These are phyloP conservation scores for Fusarium praegraminearum DNA, from an alignment of 2,329 filamentous ascomycete species.

Conservation along the genomic window DNA sequence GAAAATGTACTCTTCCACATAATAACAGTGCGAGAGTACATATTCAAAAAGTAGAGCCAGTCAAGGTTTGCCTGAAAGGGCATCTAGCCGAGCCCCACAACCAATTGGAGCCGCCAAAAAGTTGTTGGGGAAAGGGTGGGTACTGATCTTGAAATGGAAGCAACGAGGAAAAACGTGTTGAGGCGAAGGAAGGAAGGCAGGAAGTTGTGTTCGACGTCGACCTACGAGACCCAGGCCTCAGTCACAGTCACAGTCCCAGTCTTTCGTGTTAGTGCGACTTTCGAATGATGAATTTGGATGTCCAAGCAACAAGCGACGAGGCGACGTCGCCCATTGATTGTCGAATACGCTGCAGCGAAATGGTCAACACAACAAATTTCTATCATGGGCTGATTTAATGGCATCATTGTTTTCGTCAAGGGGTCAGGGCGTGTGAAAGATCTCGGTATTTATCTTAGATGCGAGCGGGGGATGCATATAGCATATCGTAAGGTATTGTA, in stretches of 20 bases:
- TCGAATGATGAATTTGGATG: slow-evolving; percentile 1
- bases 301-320: slow-evolving; percentile 4
- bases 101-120: slow-evolving; percentile 46
- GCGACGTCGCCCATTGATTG: slow-evolving; percentile 34
- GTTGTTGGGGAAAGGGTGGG: slow-evolving; percentile 51
- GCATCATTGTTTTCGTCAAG: slow-evolving; percentile 29
- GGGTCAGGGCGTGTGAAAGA: slow-evolving; percentile 19
- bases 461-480: slow-evolving; percentile 12
- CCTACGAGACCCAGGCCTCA: slow-evolving; percentile 22
- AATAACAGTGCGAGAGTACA: background rate
- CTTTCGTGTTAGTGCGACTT: background rate
- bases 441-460: slow-evolving; percentile 26
- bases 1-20: background rate
- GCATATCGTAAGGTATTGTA: slow-evolving; percentile 5
- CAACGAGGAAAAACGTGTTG: slow-evolving; percentile 41
- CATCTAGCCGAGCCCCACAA: slow-evolving; percentile 19
- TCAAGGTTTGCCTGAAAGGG: slow-evolving; percentile 26
- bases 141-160: slow-evolving; percentile 25
- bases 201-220: slow-evolving; percentile 36
- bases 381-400: slow-evolving; percentile 45
- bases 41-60: slow-evolving; percentile 2
- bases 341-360: slow-evolving; percentile 38
- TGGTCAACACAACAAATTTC: slow-evolving; percentile 25
- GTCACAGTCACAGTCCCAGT: slow-evolving; percentile 1
- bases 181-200: slow-evolving; percentile 24